phyloP scores from a whole-genome alignment of 1,284 basidiomycete species.

The Ustilago lituana region DNA sequence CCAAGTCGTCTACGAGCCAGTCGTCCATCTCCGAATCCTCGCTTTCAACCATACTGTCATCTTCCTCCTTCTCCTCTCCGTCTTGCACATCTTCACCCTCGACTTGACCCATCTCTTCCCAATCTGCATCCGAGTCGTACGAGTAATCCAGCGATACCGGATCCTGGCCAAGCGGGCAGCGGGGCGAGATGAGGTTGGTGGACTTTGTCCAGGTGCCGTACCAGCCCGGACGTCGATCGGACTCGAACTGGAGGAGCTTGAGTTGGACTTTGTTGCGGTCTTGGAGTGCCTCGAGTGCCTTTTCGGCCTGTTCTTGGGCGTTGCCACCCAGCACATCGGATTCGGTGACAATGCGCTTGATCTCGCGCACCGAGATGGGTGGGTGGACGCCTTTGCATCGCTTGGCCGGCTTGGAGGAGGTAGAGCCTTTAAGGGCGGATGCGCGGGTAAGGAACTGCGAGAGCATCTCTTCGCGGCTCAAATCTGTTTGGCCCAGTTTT shows the following conservation, averaged over 20 bases:
- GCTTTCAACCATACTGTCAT: conserved; percentile 42
- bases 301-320: conserved; percentile 55
- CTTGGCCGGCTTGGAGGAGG: neutral
- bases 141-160: conserved; percentile 63
- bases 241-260: conserved; percentile 63
- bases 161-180: conserved; percentile 62
- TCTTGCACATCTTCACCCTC: conserved; percentile 63
- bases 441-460: conserved; percentile 37
- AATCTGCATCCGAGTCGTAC: conserved; percentile 65
- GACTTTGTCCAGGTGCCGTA: conserved; percentile 63
- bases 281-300: conserved; percentile 52
- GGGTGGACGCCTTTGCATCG: conserved; percentile 54
- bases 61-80: conserved; percentile 55
- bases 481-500: conserved; percentile 17
- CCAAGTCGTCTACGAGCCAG: conserved; percentile 65
- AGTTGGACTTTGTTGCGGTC: conserved; percentile 58
- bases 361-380: conserved; percentile 57
- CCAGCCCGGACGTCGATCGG: conserved; percentile 64
- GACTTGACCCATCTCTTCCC: conserved; percentile 61
- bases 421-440: conserved; percentile 8
- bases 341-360: conserved; percentile 63
- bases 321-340: conserved; percentile 63
- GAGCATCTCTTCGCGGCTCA: conserved; percentile 42
- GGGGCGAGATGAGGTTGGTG: conserved; percentile 58
- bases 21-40: conserved; percentile 66